Evolutionary conservation across 2,329 filamentous ascomycete species (phyloP).

Genomic region (Coniochaeta pulveracea): DNA sequence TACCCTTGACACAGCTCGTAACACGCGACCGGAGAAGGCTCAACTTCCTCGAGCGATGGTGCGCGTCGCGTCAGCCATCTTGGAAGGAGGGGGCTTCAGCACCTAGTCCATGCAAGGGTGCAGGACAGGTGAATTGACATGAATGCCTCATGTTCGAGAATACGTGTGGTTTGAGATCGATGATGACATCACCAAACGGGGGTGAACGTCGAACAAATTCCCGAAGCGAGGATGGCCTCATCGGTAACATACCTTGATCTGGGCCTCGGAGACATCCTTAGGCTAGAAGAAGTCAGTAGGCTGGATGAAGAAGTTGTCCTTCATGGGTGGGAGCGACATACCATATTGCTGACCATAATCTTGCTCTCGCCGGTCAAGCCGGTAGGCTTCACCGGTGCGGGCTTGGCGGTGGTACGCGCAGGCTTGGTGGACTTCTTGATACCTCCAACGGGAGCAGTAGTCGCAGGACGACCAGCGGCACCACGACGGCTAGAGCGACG

Average conservation of each 20-base stretch:
- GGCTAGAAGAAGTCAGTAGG: constrained; percentile 54
- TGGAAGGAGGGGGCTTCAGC: constrained; percentile 3
- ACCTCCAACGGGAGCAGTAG: constrained; percentile 68
- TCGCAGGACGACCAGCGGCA: constrained; percentile 39
- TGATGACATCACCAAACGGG: constrained; percentile 18
- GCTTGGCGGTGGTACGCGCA: constrained; percentile 47
- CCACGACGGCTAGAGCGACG: constrained; percentile 38
- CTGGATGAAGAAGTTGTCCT: too few relatives aligned
- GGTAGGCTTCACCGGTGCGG: constrained; percentile 52
- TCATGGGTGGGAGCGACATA: constrained; percentile 37
- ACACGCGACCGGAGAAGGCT: constrained; percentile 12
- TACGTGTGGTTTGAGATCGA: constrained; percentile 12
- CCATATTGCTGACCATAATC: constrained; percentile 97
- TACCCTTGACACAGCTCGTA: constrained; percentile 7
- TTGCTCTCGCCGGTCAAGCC: constrained; percentile 68
- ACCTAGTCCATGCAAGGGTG: too few relatives aligned
- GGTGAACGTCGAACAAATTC: constrained; percentile 59
- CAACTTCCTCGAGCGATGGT: constrained; percentile 11
- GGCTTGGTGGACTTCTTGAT: constrained; percentile 66
- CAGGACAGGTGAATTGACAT: too few relatives aligned
- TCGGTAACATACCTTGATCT: constrained; percentile 99
- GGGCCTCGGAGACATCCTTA: constrained; percentile 87
- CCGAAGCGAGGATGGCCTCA: constrained; percentile 57
- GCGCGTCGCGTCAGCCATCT: constrained; percentile 1
- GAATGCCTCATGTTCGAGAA: too few relatives aligned